A percentile compares a stretch with the other conserved stretches of the same genome.
Evolutionary conservation across 176 grass and related monocot species (phyloP).

Genomic region (Secale cereale): DNA sequence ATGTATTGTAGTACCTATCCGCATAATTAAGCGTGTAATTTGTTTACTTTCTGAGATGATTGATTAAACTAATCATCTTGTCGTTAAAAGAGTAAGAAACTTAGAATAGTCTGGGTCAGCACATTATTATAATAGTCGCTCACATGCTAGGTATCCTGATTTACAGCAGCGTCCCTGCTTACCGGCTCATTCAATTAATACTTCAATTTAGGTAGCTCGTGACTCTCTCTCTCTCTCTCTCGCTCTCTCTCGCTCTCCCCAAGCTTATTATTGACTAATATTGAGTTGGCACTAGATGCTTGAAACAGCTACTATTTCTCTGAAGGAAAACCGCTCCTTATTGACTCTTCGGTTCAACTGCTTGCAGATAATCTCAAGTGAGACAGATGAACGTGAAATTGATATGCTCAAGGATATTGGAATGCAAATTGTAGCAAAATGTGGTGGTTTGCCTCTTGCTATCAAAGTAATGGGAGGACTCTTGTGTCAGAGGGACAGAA

Average conservation of each 20-base stretch:
- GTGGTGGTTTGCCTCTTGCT: slow-evolving; percentile 47
- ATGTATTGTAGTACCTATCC: too few relatives aligned
- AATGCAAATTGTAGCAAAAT: slow-evolving; percentile 26
- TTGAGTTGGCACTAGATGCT: background rate
- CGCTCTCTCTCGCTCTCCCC: too few relatives aligned
- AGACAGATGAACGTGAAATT: background rate
- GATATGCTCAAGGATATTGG: slow-evolving; percentile 24
- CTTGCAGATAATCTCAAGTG: slow-evolving; percentile 16
- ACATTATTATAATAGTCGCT: background rate
- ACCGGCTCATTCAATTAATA: background rate
- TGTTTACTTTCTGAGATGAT: too few relatives aligned
- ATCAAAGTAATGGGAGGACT: slow-evolving; percentile 44
- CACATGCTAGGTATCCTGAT: background rate
- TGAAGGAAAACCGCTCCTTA: too few relatives aligned
- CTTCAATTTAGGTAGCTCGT: background rate
- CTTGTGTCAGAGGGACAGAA: background rate
- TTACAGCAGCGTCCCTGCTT: fast-evolving
- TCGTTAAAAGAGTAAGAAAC: too few relatives aligned
- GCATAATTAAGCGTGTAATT: too few relatives aligned
- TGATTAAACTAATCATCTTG: too few relatives aligned
- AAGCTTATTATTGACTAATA: background rate
- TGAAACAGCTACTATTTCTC: too few relatives aligned
- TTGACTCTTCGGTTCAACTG: too few relatives aligned
- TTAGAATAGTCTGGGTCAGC: too few relatives aligned
- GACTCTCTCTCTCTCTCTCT: too few relatives aligned